Evolutionary conservation across 495 filamentous ascomycete species (phyloP).

Genomic region (Letharia lupina): DNA sequence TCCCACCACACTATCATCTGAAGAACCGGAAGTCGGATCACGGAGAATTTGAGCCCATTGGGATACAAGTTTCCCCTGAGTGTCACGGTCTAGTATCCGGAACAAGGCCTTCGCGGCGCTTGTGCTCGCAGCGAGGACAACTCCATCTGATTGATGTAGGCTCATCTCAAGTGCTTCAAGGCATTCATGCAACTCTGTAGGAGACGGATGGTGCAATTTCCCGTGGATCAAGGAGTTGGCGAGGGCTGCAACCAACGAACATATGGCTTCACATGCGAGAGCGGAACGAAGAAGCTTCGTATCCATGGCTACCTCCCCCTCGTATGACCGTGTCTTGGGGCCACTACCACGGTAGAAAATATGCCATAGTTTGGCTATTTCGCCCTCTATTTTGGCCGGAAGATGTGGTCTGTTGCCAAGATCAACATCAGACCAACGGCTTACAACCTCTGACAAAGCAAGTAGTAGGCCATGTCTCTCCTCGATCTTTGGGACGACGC

Average conservation of each 20-base stretch:
- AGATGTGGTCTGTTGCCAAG: not conserved
- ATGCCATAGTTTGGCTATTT: not conserved
- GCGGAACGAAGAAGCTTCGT: slow-evolving; percentile 2
- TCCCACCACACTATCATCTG: not conserved
- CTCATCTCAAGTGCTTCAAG: slow-evolving; percentile 3
- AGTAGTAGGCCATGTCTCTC: slow-evolving; percentile 17
- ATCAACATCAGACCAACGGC: not conserved
- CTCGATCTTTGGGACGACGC: slow-evolving; percentile 1
- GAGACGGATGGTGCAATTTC: not conserved
- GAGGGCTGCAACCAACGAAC: slow-evolving; percentile 14
- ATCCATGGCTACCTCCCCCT: not conserved
- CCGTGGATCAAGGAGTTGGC: not conserved
- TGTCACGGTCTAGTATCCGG: not conserved
- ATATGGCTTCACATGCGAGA: slow-evolving; percentile 10
- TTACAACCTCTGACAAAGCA: slow-evolving; percentile 15
- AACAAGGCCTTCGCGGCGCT: not conserved
- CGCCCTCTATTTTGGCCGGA: not conserved
- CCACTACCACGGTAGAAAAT: not conserved
- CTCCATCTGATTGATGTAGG: slow-evolving; percentile 1
- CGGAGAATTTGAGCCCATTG: not conserved
- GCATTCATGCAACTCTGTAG: slow-evolving; percentile 1
- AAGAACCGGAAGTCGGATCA: not conserved
- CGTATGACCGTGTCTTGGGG: not conserved
- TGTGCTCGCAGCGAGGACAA: slow-evolving; percentile 5
- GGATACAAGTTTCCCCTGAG: not conserved